These are phyloP conservation scores for Pleoardoris graminearum DNA, from an alignment of 2,329 filamentous ascomycete genomes.

Conservation along the genomic window DNA sequence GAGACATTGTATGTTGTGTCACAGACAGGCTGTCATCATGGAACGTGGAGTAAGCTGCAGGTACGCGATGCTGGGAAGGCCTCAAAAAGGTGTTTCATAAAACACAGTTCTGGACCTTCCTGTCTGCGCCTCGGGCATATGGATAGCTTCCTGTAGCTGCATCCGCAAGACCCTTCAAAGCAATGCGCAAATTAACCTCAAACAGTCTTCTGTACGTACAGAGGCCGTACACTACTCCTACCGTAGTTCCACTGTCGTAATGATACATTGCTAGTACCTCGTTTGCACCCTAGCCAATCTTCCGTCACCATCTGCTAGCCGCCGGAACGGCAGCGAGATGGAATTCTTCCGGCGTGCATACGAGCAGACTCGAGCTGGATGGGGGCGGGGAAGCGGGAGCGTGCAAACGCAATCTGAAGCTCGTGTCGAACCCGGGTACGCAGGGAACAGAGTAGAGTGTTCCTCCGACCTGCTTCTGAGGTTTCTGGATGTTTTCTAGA, in stretches of 20 bases:
- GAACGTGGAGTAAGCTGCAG: conserved; percentile 3
- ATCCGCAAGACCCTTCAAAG: neutral
- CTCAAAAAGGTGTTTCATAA: conserved; percentile 1
- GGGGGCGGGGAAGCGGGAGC: neutral
- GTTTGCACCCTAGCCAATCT: neutral
- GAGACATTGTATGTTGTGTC: neutral
- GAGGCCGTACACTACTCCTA: neutral
- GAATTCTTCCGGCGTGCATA: conserved; percentile 2
- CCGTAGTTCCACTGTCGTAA: neutral
- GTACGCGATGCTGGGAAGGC: conserved; percentile 1
- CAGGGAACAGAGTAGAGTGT: neutral
- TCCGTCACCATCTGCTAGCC: neutral
- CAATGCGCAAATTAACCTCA: neutral
- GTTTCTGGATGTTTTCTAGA: neutral
- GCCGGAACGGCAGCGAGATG: conserved; percentile 5
- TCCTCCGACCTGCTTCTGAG: neutral
- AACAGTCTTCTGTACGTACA: neutral
- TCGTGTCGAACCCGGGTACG: neutral
- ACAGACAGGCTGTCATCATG: neutral
- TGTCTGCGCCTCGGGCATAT: conserved; percentile 1
- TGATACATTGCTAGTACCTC: conserved; percentile 2
- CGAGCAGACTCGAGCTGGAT: neutral
- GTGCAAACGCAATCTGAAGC: neutral
- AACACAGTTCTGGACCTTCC: conserved; percentile 2
- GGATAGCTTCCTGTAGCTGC: neutral